Evolutionary conservation across 345 rosid species (phyloP), one percentile per base, ranked within the genome.

Genomic region (Mangifera indica): DNA sequence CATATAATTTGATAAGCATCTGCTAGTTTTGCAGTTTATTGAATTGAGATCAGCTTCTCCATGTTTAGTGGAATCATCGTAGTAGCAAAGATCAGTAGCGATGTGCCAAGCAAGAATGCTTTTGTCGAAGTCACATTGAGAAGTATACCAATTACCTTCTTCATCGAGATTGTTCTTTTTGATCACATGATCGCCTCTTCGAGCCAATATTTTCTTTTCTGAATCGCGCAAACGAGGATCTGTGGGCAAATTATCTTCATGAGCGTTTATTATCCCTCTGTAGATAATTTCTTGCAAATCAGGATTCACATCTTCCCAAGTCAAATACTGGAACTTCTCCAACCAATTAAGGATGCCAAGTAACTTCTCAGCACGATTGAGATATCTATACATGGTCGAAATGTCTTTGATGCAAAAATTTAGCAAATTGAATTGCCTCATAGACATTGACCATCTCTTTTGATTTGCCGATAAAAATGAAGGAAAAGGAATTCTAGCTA

Each of bases 371-470:
- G 1, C 42, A 37, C 42, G 42, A 37, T 37, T 6, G 42, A 37
- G 5, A 37, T 37, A 37, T 37, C 1, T 37, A 6, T 37, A 37
- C 7, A 59, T 60, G 63, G 63, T 14, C 34, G 44, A 3, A 3
- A 57, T 25, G 15, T 57, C 61, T 24, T 24, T 57, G 17, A 57
- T 32, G 37, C 61, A 57, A 57, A 10, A 22, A 4, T 48, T 62
- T 62, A 62, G 0, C n/a, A 62, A 48, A 14, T 62, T 40, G 66
- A 32, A 40, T n/a, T 62, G 66, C 5, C 46, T 48, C 49, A 37
- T 62, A 22, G 66, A 37, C 5, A 3, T 10, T 15, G 68, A 24
- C 66, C 66, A 62, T 48, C 66, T 62, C 12, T 62, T 62, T 6
- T 40, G 66, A 62, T 62, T 37, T 3, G 12, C 1, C 0, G 42